Conservation (phyloP, 495 filamentous ascomycete species). For the Lophiostoma macrostomum region DNA sequence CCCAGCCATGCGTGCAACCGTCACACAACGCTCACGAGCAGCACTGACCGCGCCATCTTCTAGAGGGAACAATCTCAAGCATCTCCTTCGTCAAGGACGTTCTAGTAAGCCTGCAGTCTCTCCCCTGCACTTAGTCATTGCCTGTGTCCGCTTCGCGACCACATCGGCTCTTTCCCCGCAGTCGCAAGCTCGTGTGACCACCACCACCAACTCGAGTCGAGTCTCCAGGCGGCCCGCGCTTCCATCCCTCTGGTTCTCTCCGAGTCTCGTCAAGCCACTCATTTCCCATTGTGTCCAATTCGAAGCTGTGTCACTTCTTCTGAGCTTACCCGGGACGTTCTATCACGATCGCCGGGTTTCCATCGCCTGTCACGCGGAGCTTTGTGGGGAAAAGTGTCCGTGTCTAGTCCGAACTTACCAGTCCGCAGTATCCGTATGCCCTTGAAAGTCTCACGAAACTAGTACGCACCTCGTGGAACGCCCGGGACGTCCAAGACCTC, state of each 20-base stretch:
- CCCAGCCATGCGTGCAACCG: not conserved
- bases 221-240: slow-evolving; percentile 18
- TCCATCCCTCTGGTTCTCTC: slow-evolving; percentile 14
- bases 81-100: slow-evolving; percentile 71
- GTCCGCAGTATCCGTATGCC: slow-evolving; percentile 75
- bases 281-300: slow-evolving; percentile 26
- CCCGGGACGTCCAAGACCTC: slow-evolving; percentile 54
- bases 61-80: slow-evolving; percentile 68
- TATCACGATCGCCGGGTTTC: slow-evolving; percentile 5
- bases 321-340: not conserved
- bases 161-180: slow-evolving; percentile 19
- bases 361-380: slow-evolving; percentile 14
- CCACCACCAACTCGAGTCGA: slow-evolving; percentile 5
- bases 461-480: slow-evolving; percentile 59
- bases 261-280: slow-evolving; percentile 24
- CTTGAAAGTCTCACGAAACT: slow-evolving; percentile 56
- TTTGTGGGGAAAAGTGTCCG: slow-evolving; percentile 1
- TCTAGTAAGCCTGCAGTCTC: slow-evolving; percentile 52
- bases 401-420: slow-evolving; percentile 41
- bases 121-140: slow-evolving; percentile 6
- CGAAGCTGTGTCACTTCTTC: slow-evolving; percentile 11
- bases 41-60: slow-evolving; percentile 20
- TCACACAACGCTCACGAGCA: slow-evolving; percentile 4
- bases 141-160: not conserved
- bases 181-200: slow-evolving; percentile 24